Conservation (phyloP, 176 grass and related monocot species). For the Lolium multiflorum region DNA sequence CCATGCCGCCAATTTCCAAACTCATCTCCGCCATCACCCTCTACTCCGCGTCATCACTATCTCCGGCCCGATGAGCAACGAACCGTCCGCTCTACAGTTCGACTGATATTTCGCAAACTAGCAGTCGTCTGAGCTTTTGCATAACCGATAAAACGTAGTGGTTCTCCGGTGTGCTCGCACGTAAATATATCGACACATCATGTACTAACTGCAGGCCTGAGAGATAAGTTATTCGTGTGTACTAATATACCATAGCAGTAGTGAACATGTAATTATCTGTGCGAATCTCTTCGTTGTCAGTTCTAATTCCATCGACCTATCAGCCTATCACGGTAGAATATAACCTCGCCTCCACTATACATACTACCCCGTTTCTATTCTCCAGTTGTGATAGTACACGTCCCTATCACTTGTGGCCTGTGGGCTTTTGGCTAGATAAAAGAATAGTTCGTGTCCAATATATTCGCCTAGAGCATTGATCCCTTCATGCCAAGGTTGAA, state of each 20-base stretch:
- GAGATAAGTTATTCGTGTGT: slow-evolving; percentile 28
- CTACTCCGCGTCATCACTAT: too few relatives aligned
- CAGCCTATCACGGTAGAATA: slow-evolving; percentile 48
- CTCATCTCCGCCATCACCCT: too few relatives aligned
- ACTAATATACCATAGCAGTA: background rate
- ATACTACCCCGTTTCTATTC: slow-evolving; percentile 28
- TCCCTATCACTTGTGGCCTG: background rate
- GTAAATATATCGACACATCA: background rate
- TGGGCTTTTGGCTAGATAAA: background rate
- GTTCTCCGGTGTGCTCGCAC: background rate
- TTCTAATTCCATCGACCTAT: slow-evolving; percentile 22
- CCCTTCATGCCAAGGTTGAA: too few relatives aligned
- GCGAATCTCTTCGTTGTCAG: slow-evolving; percentile 28
- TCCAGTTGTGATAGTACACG: background rate
- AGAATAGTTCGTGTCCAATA: too few relatives aligned
- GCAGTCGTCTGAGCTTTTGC: background rate
- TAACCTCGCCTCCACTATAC: slow-evolving; percentile 37
- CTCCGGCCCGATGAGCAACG: background rate
- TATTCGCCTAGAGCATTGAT: too few relatives aligned
- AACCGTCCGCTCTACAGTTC: background rate
- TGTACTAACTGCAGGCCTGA: background rate
- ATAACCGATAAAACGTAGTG: background rate
- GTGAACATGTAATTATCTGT: slow-evolving; percentile 5
- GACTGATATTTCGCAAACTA: background rate
- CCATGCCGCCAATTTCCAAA: too few relatives aligned